Percentiles rank a stretch among this genome's conserved stretches.
Evolutionary conservation across 176 grass and related monocot genomes (phyloP).

Genomic region (Eleusine indica): DNA sequence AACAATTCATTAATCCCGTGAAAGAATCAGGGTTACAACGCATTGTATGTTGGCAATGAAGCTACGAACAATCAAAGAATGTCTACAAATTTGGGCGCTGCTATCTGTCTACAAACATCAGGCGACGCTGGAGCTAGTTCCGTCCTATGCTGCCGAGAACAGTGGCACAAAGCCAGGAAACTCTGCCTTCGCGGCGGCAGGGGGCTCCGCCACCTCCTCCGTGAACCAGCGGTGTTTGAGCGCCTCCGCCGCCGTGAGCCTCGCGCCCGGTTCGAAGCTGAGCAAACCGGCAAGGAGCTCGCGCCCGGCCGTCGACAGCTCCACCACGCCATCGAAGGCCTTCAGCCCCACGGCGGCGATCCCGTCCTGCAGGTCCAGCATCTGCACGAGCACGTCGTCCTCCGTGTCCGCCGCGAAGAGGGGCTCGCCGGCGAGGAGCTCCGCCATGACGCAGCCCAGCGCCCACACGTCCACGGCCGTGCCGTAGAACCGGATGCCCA

Average conservation of each 20-base stretch:
- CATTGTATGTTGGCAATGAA: too few species aligned
- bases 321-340: not conserved
- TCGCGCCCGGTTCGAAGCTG: not conserved
- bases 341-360: not conserved
- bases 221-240: not conserved
- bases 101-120: too few species aligned
- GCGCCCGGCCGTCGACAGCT: not conserved
- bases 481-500: not conserved
- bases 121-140: too few species aligned
- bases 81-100: too few species aligned
- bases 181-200: too few species aligned
- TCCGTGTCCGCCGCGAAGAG: slow-evolving; percentile 31
- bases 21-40: too few species aligned
- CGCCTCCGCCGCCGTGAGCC: not conserved
- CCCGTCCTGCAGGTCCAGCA: not conserved
- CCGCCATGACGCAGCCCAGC: slow-evolving; percentile 17
- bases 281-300: not conserved
- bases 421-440: not conserved
- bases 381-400: slow-evolving; percentile 3
- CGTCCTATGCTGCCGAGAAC: too few species aligned
- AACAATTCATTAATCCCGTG: too few species aligned
- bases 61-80: too few species aligned
- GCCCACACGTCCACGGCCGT: slow-evolving; percentile 11
- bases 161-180: too few species aligned
- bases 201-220: not conserved